phyloP scores from a whole-genome alignment of 306 rosid species.

The Biancaea sappan region DNA sequence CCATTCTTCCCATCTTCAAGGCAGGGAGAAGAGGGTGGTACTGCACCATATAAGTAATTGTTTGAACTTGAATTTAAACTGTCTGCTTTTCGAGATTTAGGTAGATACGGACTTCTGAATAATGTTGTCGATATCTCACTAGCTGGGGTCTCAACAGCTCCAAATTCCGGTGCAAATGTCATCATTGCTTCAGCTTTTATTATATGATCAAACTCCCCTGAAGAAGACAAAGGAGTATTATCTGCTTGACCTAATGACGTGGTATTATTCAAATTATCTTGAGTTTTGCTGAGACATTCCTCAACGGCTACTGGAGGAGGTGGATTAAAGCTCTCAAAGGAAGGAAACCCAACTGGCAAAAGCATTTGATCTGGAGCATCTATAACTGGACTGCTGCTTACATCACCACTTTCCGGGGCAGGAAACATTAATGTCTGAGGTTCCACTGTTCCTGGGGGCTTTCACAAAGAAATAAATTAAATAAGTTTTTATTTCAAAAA shows the following conservation, averaged over 20 bases:
- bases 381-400: conserved; percentile 75
- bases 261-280: conserved; percentile 54
- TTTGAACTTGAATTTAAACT: conserved; percentile 72
- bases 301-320: conserved; percentile 61
- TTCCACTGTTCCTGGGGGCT: conserved; percentile 99
- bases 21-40: conserved; percentile 81
- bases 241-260: conserved; percentile 49
- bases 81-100: conserved; percentile 67
- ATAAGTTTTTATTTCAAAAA: neutral
- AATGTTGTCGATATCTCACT: conserved; percentile 76
- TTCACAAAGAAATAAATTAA: conserved; percentile 24
- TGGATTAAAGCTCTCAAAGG: conserved; percentile 79
- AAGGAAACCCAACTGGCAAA: conserved; percentile 69
- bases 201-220: conserved; percentile 85
- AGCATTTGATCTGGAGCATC: conserved; percentile 79
- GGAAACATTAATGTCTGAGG: conserved; percentile 80
- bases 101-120: conserved; percentile 85
- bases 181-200: conserved; percentile 93
- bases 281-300: conserved; percentile 65
- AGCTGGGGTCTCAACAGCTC: conserved; percentile 88
- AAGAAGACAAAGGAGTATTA: conserved; percentile 58
- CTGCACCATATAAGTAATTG: conserved; percentile 80
- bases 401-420: conserved; percentile 78
- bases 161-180: conserved; percentile 95
- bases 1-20: conserved; percentile 74